Conservation (phyloP, 805 yeast genomes). For the Metschnikowia similis region DNA sequence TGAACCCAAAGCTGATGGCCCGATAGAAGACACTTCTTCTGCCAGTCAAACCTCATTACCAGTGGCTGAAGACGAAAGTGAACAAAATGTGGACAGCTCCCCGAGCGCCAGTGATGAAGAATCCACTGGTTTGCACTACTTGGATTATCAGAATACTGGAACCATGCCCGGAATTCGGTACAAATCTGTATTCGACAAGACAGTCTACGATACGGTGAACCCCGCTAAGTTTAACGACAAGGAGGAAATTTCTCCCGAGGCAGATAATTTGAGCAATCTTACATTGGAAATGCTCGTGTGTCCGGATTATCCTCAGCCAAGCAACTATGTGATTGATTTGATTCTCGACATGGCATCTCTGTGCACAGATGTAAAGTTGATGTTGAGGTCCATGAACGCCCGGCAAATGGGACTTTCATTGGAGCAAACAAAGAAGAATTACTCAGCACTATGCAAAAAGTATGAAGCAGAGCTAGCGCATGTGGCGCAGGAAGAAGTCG, state of each 20-base stretch:
- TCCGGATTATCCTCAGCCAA: constrained; percentile 52
- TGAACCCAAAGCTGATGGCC: neutral
- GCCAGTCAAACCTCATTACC: neutral
- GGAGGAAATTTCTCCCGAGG: constrained; percentile 11
- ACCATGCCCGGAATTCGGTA: constrained; percentile 27
- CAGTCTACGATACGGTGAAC: constrained; percentile 9
- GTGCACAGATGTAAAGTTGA: constrained; percentile 59
- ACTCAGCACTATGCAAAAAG: constrained; percentile 12
- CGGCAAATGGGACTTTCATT: constrained; percentile 43
- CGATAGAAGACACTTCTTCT: neutral
- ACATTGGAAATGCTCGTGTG: constrained; percentile 58
- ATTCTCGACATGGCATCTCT: constrained; percentile 60
- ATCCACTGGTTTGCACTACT: constrained; percentile 27
- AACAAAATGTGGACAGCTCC: constrained; percentile 10
- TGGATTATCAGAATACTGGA: constrained; percentile 22
- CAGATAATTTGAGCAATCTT: constrained; percentile 9
- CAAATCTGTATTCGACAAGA: constrained; percentile 35
- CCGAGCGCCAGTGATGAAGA: constrained; percentile 30
- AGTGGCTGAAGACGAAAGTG: neutral
- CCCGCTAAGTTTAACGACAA: constrained; percentile 16
- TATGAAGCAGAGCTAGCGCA: constrained; percentile 15
- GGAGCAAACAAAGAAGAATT: constrained; percentile 21
- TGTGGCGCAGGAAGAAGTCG: constrained; percentile 7
- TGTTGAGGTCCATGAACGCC: constrained; percentile 53
- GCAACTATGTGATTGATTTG: constrained; percentile 51